phyloP scores from a whole-genome alignment of 768 basidiomycete genomes.

The Postia placenta region DNA sequence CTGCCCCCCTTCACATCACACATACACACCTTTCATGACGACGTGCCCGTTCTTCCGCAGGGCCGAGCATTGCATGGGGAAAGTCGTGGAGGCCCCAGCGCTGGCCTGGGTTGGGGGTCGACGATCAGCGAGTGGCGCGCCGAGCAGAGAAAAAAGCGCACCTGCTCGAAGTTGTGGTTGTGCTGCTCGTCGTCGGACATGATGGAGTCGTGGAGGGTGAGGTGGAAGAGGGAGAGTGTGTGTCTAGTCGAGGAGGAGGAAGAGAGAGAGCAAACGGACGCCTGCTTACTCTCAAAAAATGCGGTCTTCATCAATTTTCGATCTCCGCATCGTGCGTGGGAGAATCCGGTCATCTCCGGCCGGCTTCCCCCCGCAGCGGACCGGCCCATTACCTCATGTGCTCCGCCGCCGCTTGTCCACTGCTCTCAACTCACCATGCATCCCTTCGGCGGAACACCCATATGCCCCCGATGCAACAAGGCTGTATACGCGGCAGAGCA shows the following conservation, averaged over 20 bases:
- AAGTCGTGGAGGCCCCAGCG: slow-evolving; percentile 75
- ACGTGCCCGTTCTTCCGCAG: slow-evolving; percentile 91
- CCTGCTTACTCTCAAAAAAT: slow-evolving; percentile 11
- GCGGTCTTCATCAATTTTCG: slow-evolving; percentile 25
- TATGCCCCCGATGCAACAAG: slow-evolving; percentile 71
- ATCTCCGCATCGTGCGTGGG: slow-evolving; percentile 32
- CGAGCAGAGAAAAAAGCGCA: slow-evolving; percentile 27
- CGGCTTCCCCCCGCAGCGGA: slow-evolving; percentile 4
- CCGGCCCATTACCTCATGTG: not conserved
- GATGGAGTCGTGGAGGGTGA: slow-evolving; percentile 28
- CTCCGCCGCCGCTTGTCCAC: not conserved
- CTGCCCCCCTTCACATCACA: too few relatives aligned
- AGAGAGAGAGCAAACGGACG: slow-evolving; percentile 1
- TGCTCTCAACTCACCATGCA: slow-evolving; percentile 36
- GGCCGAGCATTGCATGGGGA: slow-evolving; percentile 93
- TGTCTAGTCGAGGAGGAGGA: slow-evolving; percentile 21
- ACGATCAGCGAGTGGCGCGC: not conserved
- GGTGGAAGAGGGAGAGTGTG: slow-evolving; percentile 21
- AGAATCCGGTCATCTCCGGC: slow-evolving; percentile 21
- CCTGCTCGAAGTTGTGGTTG: slow-evolving; percentile 84
- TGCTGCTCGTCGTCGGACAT: slow-evolving; percentile 91
- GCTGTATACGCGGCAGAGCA: slow-evolving; percentile 87
- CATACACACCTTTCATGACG: slow-evolving; percentile 89
- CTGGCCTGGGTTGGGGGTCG: slow-evolving; percentile 38
- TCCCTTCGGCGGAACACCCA: slow-evolving; percentile 64